Conservation (phyloP, 1,284 basidiomycete species). For the Entoloma clypeatum region DNA sequence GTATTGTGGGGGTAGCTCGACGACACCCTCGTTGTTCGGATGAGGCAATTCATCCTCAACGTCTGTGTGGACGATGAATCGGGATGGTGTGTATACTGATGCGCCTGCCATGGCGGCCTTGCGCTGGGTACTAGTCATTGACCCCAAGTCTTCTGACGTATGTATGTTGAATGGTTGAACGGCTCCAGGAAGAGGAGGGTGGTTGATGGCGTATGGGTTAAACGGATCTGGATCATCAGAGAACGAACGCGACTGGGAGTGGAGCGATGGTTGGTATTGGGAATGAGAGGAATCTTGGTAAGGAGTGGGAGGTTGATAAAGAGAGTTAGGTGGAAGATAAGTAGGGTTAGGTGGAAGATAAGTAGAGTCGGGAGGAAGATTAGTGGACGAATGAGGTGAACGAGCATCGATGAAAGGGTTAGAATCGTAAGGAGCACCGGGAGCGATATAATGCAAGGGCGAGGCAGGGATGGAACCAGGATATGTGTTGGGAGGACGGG, state of each 20-base stretch:
- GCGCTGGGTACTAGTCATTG: conserved; percentile 38
- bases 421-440: conserved; percentile 13
- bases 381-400: conserved; percentile 18
- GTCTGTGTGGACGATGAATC: conserved; percentile 71
- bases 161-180: conserved; percentile 18
- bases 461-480: conserved; percentile 14
- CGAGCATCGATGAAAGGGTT: conserved; percentile 31
- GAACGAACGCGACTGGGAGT: conserved; percentile 18
- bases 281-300: conserved; percentile 7
- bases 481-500: conserved; percentile 21
- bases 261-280: conserved; percentile 22
- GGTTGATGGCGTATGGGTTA: conserved; percentile 18
- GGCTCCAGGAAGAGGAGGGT: conserved; percentile 9
- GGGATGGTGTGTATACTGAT: conserved; percentile 40
- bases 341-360: conserved; percentile 11
- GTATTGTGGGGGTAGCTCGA: conserved; percentile 77
- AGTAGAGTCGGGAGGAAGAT: conserved; percentile 19
- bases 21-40: conserved; percentile 49
- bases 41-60: conserved; percentile 48
- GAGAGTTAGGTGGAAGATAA: conserved; percentile 12
- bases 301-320: conserved; percentile 18
- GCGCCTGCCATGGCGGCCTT: conserved; percentile 52
- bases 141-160: conserved; percentile 13
- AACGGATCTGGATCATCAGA: conserved; percentile 26
- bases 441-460: conserved; percentile 10